A percentile compares a stretch with the other conserved stretches of the same genome.
Evolutionary conservation across 805 yeast species (phyloP).

Genomic region (Candida xyloterini): DNA sequence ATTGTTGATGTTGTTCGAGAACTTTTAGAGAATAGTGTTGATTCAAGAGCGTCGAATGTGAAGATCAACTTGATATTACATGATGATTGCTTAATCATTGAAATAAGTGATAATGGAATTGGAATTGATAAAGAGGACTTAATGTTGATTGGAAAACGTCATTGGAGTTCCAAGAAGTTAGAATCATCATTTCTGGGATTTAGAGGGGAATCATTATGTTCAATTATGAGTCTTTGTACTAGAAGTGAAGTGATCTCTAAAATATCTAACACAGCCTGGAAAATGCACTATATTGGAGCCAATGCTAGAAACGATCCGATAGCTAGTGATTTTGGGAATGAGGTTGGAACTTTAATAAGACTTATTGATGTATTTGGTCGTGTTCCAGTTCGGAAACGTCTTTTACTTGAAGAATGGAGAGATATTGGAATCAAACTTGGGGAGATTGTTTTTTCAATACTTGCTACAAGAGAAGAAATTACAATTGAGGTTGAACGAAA

Average conservation of each 20-base stretch:
- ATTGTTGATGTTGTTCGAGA: slow-evolving; percentile 31
- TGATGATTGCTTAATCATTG: slow-evolving; percentile 32
- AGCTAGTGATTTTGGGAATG: neutral
- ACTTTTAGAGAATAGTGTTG: slow-evolving; percentile 53
- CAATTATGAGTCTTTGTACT: slow-evolving; percentile 46
- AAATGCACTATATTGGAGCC: slow-evolving; percentile 19
- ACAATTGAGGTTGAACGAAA: slow-evolving; percentile 16
- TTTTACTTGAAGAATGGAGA: slow-evolving; percentile 22
- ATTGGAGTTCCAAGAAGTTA: slow-evolving; percentile 55
- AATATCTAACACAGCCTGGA: slow-evolving; percentile 33
- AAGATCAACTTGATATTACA: slow-evolving; percentile 21
- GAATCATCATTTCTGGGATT: slow-evolving; percentile 54
- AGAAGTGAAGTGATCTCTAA: slow-evolving; percentile 45
- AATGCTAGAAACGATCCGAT: slow-evolving; percentile 1
- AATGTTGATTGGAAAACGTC: slow-evolving; percentile 41
- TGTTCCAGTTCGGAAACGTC: slow-evolving; percentile 41
- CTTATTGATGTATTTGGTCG: slow-evolving; percentile 40
- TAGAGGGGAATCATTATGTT: slow-evolving; percentile 67
- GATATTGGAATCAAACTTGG: slow-evolving; percentile 32
- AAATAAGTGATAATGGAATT: slow-evolving; percentile 65
- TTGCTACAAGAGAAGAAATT: slow-evolving; percentile 27
- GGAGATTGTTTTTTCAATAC: slow-evolving; percentile 28
- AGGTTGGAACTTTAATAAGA: slow-evolving; percentile 38
- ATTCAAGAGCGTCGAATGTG: slow-evolving; percentile 46
- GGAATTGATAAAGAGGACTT: slow-evolving; percentile 59